A percentile compares a stretch with the other conserved stretches of the same genome.
Evolutionary conservation across 2,329 filamentous ascomycete species (phyloP).

Genomic region (Cercospora beticola): DNA sequence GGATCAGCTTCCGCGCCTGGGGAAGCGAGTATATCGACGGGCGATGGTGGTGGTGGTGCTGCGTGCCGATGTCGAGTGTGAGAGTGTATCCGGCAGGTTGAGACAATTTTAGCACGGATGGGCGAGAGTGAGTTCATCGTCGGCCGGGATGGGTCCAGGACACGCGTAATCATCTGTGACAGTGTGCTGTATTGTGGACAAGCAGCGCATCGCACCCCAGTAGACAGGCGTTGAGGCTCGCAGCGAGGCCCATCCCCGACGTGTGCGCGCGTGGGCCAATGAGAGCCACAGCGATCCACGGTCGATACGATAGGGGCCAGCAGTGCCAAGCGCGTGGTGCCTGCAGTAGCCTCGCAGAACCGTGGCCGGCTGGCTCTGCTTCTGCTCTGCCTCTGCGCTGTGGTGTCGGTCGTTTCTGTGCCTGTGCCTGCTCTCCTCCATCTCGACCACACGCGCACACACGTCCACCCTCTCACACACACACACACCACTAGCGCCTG

Average conservation of each 20-base stretch:
- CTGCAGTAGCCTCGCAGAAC: neutral
- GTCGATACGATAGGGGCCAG: neutral
- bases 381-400: neutral
- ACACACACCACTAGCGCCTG: neutral
- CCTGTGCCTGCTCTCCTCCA: neutral
- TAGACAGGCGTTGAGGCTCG: neutral
- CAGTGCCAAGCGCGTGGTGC: neutral
- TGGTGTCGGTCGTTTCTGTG: neutral
- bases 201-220: neutral
- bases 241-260: neutral
- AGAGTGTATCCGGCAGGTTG: neutral
- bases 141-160: neutral
- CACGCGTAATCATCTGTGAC: neutral
- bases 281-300: neutral
- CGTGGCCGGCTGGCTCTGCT: neutral
- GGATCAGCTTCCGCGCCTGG: neutral
- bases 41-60: neutral
- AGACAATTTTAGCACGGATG: neutral
- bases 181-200: neutral
- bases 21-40: neutral
- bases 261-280: neutral
- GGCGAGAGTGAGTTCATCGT: neutral
- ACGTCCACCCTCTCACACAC: neutral
- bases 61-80: neutral
- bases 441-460: neutral